Base-by-base conservation (phyloP, 768 basidiomycete genomes). In the Pseudohyphozyma bogoriensis region DNA sequence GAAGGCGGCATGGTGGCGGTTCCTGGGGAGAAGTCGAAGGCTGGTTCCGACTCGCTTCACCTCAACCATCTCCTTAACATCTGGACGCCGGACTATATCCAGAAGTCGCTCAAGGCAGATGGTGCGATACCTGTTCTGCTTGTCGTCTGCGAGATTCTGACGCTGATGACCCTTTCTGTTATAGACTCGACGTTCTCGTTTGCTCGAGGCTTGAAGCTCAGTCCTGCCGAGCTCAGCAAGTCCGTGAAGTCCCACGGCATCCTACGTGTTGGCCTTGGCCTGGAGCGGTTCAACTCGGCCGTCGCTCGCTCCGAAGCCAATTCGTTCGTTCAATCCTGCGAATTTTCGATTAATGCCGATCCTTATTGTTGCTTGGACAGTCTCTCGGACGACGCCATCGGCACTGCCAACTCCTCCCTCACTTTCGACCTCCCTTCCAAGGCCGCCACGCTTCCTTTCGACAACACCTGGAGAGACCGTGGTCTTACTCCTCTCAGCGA, bases 21-120 rank as follows among this genome's bases (percentile, higher is more conserved):
- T 47, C 86, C 89, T 2, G 77, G 74, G 6, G 80, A 85, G 69
- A 70, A 77, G n/a, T 75, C 80, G 20, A 72, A 75, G 20, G 76
- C 78, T 22, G 78, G 77, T 0, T 72, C 77, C 10, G 81, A 83
- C 49, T 82, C 77, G 31, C 76, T 81, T 42, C 79, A 81, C 55
- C 68, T 89, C 47, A 74, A 76, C 51, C 85, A 81, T 58, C 75
- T 91, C 62, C 83, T 89, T 75, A 90, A 86, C 72, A 92, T 99
- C 58, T 99, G 95, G 93, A 79, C 83, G 1, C 79, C 85, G 0
- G 86, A 89, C 65, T 82, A 85, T 80, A 84, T 96, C 44, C 77
- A 84, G 59, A 76, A 74, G 37, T 89, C 89, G 7, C 70, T 89
- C 24, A 76, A 80, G 47, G 78, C 84, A n/a, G 76, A 81, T 72